Percentiles rank a stretch among this genome's conserved stretches.
Evolutionary conservation across 345 rosid genomes (phyloP).

Genomic region (Pelargonium nanum): DNA sequence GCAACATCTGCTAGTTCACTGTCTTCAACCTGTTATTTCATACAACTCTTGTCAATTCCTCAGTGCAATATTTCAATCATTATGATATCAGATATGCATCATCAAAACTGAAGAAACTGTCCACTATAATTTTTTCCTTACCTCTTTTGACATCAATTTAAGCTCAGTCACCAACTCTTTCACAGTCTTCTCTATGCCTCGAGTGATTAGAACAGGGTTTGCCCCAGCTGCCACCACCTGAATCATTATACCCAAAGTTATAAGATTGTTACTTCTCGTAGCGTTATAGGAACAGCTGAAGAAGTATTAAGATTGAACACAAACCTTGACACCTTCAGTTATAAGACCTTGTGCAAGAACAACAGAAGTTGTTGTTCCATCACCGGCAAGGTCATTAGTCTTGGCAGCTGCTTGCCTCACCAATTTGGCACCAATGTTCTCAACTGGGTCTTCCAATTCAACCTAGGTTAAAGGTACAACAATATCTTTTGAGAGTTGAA

Average conservation of each 20-base stretch:
- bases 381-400: constrained; percentile 98
- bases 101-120: background rate
- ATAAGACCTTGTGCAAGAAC: constrained; percentile 98
- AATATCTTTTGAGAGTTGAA: no score
- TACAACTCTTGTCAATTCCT: background rate
- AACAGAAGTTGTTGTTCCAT: constrained; percentile 95
- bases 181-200: constrained; percentile 93
- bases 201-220: constrained; percentile 86
- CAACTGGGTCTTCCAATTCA: constrained; percentile 95
- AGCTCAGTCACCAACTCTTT: constrained; percentile 78
- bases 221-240: constrained; percentile 99
- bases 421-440: constrained; percentile 93
- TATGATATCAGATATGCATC: background rate
- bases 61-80: background rate
- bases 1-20: constrained; percentile 99
- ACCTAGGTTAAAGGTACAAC: constrained; percentile 33
- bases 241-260: constrained; percentile 2
- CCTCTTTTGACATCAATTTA: constrained; percentile 83
- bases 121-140: constrained; percentile 8
- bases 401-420: constrained; percentile 98
- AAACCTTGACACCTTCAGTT: constrained; percentile 93
- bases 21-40: constrained; percentile 71
- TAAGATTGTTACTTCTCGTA: background rate
- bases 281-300: background rate
- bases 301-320: constrained; percentile 4